Evolutionary conservation across 2,329 filamentous ascomycete species (phyloP), one percentile per base, ranked within the genome.

Genomic region (Aspergillus fijiensis): DNA sequence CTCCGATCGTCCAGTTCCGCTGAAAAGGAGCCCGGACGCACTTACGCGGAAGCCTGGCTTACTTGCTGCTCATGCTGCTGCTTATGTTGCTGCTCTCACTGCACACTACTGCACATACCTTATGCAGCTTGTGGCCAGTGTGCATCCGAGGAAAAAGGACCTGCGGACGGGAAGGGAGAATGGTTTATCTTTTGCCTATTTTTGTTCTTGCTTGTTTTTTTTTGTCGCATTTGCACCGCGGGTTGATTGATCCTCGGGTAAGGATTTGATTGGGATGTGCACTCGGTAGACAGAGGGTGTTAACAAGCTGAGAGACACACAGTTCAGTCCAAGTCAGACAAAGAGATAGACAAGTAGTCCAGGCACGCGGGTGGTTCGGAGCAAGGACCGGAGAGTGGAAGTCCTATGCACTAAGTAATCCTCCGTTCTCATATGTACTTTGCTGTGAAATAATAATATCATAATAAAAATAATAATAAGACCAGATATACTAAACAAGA

Each of bases 41-140:
- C 55, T 61, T 63, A 62, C 61, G 61, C 60, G 57, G 57, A 61
- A 49, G 54, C 48, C 58, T 54, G 54, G 57, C 53, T 56, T 58
- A 60, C 60, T 51, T 23, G 57, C 57, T 55, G 39, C 51, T 55
- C n/a, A 16, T 42, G 39, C 14, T 42, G 39, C 14, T 42, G 14
- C 35, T 14, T 2, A 5, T 42, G 4, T 3, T 45, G 16, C 39
- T 42, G 39, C 39, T 12, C 33, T 11, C 5, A 35, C 33, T 35
- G 33, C 33, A 35, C 39, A 45, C 39, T 45, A 45, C 39, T 45
- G 39, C 39, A 45, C 33, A 33, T 52, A 48, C 51, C 50, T 54
- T 39, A 55, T 48, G 51, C 51, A 27, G n/a, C 35, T 33, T 55
- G 51, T 47, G 27, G 53, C 42, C 42, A 55, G 25, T 55, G 7